A percentile compares a stretch with the other conserved stretches of the same genome.
phyloP scores from a whole-genome alignment of 305 asterid genomes.

The Fraxinus greggii region DNA sequence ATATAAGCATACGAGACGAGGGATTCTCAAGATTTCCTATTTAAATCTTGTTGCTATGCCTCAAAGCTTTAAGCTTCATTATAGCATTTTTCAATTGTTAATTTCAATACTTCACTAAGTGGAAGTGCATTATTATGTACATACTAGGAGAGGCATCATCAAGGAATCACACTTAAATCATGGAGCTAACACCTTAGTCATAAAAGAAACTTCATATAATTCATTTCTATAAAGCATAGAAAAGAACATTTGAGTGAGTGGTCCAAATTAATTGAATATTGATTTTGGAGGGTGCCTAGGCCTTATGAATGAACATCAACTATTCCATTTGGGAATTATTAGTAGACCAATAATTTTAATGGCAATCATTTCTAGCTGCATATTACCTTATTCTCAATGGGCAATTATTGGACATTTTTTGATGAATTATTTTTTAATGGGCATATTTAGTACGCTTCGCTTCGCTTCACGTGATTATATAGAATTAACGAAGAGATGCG shows the following conservation, averaged over 20 bases:
- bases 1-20: not conserved
- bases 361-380: constrained; percentile 18
- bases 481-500: not conserved
- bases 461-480: not conserved
- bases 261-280: not conserved
- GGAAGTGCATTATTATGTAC: too few relatives aligned
- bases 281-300: not conserved
- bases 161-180: not conserved
- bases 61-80: not conserved
- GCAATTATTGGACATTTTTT: not conserved
- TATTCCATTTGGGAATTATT: not conserved
- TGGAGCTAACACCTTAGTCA: not conserved
- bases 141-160: not conserved
- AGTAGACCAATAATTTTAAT: constrained; percentile 11
- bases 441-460: not conserved
- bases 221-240: constrained; percentile 1
- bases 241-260: not conserved
- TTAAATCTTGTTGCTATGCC: not conserved
- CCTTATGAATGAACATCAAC: constrained; percentile 19
- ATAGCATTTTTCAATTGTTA: not conserved
- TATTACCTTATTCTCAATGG: not conserved
- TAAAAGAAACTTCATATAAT: not conserved
- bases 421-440: not conserved
- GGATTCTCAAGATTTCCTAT: not conserved
- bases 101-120: not conserved